Conservation (phyloP, 441 rosid genomes). For the Eugenia klotzschiana region DNA sequence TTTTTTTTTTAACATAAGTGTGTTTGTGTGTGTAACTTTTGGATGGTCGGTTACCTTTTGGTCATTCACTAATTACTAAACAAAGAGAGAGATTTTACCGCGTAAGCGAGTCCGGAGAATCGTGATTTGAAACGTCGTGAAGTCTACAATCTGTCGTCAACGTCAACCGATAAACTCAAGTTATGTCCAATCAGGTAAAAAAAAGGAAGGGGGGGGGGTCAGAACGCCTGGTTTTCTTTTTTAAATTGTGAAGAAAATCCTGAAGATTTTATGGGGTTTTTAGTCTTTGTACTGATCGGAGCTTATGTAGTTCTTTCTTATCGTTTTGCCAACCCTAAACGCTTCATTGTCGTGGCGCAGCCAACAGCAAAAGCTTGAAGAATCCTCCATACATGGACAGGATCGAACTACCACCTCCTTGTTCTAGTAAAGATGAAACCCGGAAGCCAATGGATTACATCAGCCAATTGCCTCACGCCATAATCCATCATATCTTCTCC, state of each 20-base stretch:
- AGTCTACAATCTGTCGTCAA: neutral
- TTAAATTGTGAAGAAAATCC: too few relatives aligned
- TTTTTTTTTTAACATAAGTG: too few relatives aligned
- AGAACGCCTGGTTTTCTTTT: too few relatives aligned
- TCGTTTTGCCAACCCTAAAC: neutral
- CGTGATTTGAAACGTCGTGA: neutral
- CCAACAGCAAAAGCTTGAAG: neutral
- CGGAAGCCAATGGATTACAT: neutral
- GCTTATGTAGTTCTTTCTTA: neutral
- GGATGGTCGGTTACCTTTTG: neutral
- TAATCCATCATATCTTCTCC: neutral
- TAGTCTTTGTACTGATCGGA: neutral
- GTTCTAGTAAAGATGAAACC: neutral
- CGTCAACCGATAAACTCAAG: neutral
- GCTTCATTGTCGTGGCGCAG: neutral
- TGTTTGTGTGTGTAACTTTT: too few relatives aligned
- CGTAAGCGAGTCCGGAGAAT: neutral
- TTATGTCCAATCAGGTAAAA: neutral
- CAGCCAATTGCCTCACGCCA: neutral
- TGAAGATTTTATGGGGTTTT: too few relatives aligned
- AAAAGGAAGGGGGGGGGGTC: too few relatives aligned
- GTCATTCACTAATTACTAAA: neutral
- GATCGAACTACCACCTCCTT: neutral
- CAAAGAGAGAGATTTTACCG: neutral
- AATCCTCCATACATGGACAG: neutral